Percentiles rank a stretch among this genome's conserved stretches.
Conservation (phyloP, 305 asterid species). For the Plantago rigida region DNA sequence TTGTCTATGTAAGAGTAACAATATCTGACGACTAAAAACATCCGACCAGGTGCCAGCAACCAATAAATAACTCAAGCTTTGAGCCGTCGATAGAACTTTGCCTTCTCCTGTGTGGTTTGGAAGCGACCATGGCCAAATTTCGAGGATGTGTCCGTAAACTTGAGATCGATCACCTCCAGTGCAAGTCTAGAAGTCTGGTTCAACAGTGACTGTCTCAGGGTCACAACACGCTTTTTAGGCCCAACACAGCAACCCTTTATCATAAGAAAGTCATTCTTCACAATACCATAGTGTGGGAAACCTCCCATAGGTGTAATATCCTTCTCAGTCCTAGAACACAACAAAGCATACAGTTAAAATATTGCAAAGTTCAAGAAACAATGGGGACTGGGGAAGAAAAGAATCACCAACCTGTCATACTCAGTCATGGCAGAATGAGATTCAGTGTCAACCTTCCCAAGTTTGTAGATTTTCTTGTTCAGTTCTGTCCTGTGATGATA, state of each 20-base stretch:
- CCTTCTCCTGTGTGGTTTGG: conserved; percentile 44
- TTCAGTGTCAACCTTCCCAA: conserved; percentile 41
- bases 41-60: neutral
- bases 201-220: conserved; percentile 41
- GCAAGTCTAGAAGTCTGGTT: conserved; percentile 51
- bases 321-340: conserved; percentile 47
- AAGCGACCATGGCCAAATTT: conserved; percentile 54
- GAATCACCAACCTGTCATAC: conserved; percentile 36
- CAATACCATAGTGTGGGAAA: conserved; percentile 47
- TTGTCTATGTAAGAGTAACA: no score
- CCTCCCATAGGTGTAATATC: conserved; percentile 56
- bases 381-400: no score
- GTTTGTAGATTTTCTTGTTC: conserved; percentile 47
- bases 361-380: no score
- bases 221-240: conserved; percentile 47
- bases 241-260: conserved; percentile 52
- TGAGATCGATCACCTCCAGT: conserved; percentile 43
- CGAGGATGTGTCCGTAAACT: conserved; percentile 48
- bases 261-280: conserved; percentile 43
- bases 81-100: conserved; percentile 30
- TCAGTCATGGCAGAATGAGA: conserved; percentile 46
- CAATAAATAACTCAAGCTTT: conserved; percentile 35
- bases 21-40: no score
- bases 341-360: neutral
- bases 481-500: conserved; percentile 50